Evolutionary conservation across 2,329 filamentous ascomycete species (phyloP).

Genomic region (Aspergillus nomiae): DNA sequence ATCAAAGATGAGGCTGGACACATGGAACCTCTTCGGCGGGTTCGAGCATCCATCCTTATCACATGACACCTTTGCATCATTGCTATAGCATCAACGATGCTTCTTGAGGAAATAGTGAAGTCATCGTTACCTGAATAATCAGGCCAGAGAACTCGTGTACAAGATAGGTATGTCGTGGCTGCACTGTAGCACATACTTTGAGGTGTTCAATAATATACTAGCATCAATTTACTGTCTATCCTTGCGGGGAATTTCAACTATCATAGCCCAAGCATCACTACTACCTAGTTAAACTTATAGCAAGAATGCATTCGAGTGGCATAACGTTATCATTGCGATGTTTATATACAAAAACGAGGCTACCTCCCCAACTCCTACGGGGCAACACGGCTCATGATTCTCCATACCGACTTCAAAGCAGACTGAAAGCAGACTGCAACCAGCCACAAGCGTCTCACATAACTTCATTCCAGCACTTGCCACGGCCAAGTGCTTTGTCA

Average conservation of each 20-base stretch:
- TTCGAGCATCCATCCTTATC: background rate
- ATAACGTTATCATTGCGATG: background rate
- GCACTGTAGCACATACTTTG: too few species aligned
- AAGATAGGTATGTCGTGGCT: too few species aligned
- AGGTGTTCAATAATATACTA: too few species aligned
- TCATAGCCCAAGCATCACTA: background rate
- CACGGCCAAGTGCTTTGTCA: background rate
- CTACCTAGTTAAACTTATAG: background rate
- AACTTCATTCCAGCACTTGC: background rate
- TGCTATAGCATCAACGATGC: background rate
- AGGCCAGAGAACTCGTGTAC: too few species aligned
- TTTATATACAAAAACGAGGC: background rate
- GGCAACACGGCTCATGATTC: background rate
- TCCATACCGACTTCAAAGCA: background rate
- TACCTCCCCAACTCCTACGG: background rate
- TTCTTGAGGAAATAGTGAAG: background rate
- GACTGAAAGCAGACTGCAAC: background rate
- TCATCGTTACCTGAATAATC: background rate
- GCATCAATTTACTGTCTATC: too few species aligned
- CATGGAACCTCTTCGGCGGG: too few species aligned
- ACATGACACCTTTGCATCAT: background rate
- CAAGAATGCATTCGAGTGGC: background rate
- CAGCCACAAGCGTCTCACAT: background rate
- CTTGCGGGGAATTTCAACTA: too few species aligned
- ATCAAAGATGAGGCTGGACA: background rate